These are phyloP conservation scores for Ustilago esculenta DNA, from an alignment of 1,284 basidiomycete species.

Conservation along the genomic window DNA sequence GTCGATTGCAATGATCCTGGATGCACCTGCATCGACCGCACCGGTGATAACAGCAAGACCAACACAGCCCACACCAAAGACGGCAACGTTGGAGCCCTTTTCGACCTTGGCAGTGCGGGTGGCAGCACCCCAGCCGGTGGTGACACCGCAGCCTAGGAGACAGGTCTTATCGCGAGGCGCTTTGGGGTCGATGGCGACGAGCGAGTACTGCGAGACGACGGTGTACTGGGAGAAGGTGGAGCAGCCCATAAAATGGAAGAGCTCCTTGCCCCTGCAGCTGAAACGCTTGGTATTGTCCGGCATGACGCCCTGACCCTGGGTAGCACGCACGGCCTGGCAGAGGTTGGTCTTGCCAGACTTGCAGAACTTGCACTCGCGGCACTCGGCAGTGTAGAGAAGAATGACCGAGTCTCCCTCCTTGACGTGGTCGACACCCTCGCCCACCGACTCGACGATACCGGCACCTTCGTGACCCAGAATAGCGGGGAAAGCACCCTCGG, in stretches of 20 bases:
- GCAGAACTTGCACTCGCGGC: conserved; percentile 76
- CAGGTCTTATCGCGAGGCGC: conserved; percentile 95
- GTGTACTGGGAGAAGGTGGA: conserved; percentile 99
- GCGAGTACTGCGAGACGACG: conserved; percentile 95
- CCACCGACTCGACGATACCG: conserved; percentile 82
- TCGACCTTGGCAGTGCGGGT: conserved; percentile 71
- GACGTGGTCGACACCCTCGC: conserved; percentile 89
- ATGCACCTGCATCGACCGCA: conserved; percentile 79
- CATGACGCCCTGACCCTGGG: conserved; percentile 96
- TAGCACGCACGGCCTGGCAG: conserved; percentile 77
- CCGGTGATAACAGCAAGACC: conserved; percentile 84
- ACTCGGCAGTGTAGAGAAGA: conserved; percentile 71
- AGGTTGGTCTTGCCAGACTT: conserved; percentile 95
- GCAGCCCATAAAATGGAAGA: conserved; percentile 97
- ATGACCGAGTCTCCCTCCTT: conserved; percentile 78
- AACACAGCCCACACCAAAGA: conserved; percentile 96
- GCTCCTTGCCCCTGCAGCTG: conserved; percentile 84
- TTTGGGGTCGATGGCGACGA: conserved; percentile 84
- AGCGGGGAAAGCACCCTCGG: conserved; percentile 94
- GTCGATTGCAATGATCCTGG: conserved; percentile 91
- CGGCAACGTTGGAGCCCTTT: conserved; percentile 81
- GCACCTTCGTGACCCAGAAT: conserved; percentile 75
- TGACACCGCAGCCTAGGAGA: conserved; percentile 92
- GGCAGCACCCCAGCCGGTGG: conserved; percentile 93
- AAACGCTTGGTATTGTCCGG: conserved; percentile 92